Conservation (phyloP, 768 basidiomycete species). For the Mycena filopes region DNA sequence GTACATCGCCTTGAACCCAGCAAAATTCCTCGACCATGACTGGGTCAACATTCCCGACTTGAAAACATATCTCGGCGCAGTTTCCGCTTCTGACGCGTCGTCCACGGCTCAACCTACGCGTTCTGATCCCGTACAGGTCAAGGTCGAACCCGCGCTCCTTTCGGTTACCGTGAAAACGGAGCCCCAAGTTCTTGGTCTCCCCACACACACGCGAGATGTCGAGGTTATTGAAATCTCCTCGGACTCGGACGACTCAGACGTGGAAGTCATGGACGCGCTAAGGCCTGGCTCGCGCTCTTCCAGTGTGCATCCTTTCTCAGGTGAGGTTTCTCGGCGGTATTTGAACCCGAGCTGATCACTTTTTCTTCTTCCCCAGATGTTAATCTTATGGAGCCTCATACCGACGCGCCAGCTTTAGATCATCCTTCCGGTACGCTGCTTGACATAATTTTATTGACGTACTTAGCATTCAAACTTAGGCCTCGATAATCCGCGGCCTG, state of each 20-base stretch:
- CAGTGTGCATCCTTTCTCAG: not conserved
- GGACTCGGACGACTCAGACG: constrained; percentile 11
- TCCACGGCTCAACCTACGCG: not conserved
- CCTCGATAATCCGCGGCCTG: no score
- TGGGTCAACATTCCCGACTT: not conserved
- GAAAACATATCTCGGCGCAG: not conserved
- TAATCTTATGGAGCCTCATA: no score
- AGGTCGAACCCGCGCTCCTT: not conserved
- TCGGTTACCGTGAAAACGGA: not conserved
- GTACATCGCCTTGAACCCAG: not conserved
- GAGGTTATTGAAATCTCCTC: constrained; percentile 15
- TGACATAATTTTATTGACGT: no score
- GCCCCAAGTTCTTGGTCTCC: not conserved
- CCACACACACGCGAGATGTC: not conserved
- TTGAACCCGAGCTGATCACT: no score
- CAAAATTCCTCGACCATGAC: not conserved
- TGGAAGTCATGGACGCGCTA: constrained; percentile 5
- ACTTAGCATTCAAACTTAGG: no score
- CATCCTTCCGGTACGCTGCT: no score
- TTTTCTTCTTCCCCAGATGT: no score
- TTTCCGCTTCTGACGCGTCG: not conserved
- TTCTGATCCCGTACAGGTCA: constrained; percentile 4
- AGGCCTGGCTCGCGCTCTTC: not conserved
- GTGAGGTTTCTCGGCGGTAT: not conserved
- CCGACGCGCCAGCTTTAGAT: no score